phyloP scores from a whole-genome alignment of 352 stramenopile species.

The Pythium rhizo-oryzae region DNA sequence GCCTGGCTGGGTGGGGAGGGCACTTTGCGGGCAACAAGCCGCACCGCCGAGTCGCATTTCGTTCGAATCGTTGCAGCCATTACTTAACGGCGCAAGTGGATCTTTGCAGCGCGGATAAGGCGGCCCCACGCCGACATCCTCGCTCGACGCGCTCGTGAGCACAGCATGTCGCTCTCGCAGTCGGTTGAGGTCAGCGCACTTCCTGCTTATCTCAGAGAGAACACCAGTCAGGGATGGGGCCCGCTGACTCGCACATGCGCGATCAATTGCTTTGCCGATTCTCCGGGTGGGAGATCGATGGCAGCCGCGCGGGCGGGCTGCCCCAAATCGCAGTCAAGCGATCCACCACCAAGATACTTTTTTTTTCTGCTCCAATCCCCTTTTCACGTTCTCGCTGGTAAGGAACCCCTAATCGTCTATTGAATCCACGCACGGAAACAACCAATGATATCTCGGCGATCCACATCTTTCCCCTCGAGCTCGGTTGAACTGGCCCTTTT shows the following conservation, averaged over 20 bases:
- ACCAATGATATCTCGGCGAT: slow-evolving; percentile 24
- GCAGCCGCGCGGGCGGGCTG: slow-evolving; percentile 14
- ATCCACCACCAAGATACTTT: slow-evolving; percentile 38
- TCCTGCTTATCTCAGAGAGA: slow-evolving; percentile 10
- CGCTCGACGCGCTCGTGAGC: too few relatives aligned
- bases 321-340: background rate
- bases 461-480: slow-evolving; percentile 34
- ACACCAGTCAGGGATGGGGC: slow-evolving; percentile 2
- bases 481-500: slow-evolving; percentile 28
- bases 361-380: slow-evolving; percentile 17
- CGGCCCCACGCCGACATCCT: too few relatives aligned
- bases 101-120: background rate
- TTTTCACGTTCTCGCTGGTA: slow-evolving; percentile 19
- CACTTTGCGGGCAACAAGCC: background rate
- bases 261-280: slow-evolving; percentile 5
- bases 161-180: background rate
- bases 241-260: background rate
- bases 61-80: slow-evolving; percentile 13
- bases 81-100: background rate
- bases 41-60: background rate
- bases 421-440: slow-evolving; percentile 27
- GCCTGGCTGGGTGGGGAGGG: background rate
- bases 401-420: slow-evolving; percentile 28
- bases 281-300: slow-evolving; percentile 3
- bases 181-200: background rate